Conservation (phyloP, 73 alveolate species). For the Uronychia setigera region DNA sequence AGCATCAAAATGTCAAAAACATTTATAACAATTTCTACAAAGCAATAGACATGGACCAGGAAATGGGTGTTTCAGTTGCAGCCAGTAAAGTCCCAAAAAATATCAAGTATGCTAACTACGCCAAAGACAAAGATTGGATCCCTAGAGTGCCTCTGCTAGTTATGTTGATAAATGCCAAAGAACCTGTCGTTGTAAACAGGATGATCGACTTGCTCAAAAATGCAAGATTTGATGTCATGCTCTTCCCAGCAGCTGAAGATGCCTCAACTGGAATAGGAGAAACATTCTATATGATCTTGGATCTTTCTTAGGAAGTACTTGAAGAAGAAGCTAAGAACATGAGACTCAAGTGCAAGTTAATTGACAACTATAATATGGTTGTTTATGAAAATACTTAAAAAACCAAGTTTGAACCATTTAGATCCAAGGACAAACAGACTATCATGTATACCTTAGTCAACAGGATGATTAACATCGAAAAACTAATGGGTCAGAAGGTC, state of each 20-base stretch:
- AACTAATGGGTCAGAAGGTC: neutral
- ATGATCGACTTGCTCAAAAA: slow-evolving; percentile 26
- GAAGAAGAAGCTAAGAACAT: slow-evolving; percentile 47
- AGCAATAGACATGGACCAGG: neutral
- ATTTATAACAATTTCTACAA: neutral
- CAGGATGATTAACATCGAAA: slow-evolving; percentile 3
- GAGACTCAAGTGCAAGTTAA: slow-evolving; percentile 21
- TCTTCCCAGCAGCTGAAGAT: slow-evolving; percentile 17
- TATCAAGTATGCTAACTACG: neutral
- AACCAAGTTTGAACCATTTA: slow-evolving; percentile 40
- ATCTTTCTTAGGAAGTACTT: slow-evolving; percentile 11
- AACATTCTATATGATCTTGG: slow-evolving; percentile 9
- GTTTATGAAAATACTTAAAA: slow-evolving; percentile 31
- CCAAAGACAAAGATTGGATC: neutral
- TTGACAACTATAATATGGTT: slow-evolving; percentile 9
- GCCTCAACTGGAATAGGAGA: no score
- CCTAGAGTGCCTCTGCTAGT: neutral
- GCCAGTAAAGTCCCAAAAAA: neutral
- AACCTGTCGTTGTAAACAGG: slow-evolving; percentile 14
- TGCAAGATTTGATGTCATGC: slow-evolving; percentile 13
- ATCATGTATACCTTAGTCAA: slow-evolving; percentile 19
- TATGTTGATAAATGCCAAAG: neutral
- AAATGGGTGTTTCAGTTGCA: neutral
- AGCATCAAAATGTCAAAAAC: slow-evolving; percentile 28
- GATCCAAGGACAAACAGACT: slow-evolving; percentile 27